A percentile compares a stretch with the other conserved stretches of the same genome.
phyloP scores from a whole-genome alignment of 2,329 filamentous ascomycete species.

The Phaeosphaeria sp. region DNA sequence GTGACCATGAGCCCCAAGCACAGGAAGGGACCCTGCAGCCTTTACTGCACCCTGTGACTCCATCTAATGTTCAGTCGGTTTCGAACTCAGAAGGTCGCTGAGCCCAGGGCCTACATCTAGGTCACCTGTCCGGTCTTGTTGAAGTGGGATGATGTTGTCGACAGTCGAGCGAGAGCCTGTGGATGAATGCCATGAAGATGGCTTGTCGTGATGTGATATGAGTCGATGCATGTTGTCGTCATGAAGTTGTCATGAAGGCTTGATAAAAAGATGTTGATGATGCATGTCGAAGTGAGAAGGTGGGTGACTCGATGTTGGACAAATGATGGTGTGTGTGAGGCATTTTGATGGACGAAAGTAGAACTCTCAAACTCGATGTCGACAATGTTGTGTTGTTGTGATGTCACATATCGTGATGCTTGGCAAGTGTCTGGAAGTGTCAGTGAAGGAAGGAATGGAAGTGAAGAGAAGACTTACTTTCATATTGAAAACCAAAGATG shows the following conservation, averaged over 20 bases:
- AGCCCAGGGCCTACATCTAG: conserved; percentile 6
- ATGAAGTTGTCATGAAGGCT: neutral
- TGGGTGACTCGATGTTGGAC: conserved; percentile 4
- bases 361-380: conserved; percentile 1
- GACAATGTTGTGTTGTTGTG: conserved; percentile 4
- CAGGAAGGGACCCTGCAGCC: conserved; percentile 5
- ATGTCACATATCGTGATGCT: conserved; percentile 20
- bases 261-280: neutral
- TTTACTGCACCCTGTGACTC: conserved; percentile 7
- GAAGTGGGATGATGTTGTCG: neutral
- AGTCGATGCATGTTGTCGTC: conserved; percentile 5
- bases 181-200: conserved; percentile 1
- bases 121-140: conserved; percentile 3
- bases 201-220: conserved; percentile 2
- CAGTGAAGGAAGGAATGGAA: conserved; percentile 1
- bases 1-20: neutral
- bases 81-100: conserved; percentile 6
- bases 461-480: conserved; percentile 2
- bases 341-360: neutral
- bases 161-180: conserved; percentile 5
- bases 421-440: conserved; percentile 8
- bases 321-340: neutral
- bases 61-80: conserved; percentile 7
- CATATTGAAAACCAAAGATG: neutral
- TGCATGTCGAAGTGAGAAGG: conserved; percentile 2